These are phyloP conservation scores for Aspergillus bombycis DNA, from an alignment of 2,329 filamentous ascomycete species.

Conservation along the genomic window DNA sequence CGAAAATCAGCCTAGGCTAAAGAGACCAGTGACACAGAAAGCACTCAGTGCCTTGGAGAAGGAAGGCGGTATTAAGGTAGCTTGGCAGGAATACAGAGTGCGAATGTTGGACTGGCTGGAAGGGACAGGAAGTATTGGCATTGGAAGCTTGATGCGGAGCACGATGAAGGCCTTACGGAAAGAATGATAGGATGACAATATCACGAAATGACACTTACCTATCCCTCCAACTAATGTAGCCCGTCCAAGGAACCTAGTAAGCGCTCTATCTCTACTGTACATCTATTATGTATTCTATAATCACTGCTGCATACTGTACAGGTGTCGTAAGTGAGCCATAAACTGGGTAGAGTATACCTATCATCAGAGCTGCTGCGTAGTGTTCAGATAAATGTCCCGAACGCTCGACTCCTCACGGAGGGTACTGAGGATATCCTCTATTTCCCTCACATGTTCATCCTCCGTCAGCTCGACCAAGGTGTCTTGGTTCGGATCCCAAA, in stretches of 20 bases:
- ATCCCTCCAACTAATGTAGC: not conserved
- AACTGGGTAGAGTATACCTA: constrained; percentile 1
- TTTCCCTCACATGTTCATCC: constrained; percentile 56
- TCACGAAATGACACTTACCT: not conserved
- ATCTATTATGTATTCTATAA: not conserved
- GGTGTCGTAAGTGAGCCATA: not conserved
- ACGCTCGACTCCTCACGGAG: constrained; percentile 70
- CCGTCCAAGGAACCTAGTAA: not conserved
- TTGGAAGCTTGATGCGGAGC: constrained; percentile 74
- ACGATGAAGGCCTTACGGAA: constrained; percentile 76
- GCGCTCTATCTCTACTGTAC: not conserved
- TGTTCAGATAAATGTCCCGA: constrained; percentile 78
- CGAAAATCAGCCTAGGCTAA: constrained; percentile 29
- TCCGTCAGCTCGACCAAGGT: constrained; percentile 68
- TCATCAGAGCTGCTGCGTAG: constrained; percentile 31
- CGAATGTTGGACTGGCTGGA: constrained; percentile 72
- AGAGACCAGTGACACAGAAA: constrained; percentile 67
- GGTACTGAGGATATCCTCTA: constrained; percentile 60
- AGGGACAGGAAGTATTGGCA: constrained; percentile 64
- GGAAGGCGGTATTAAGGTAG: constrained; percentile 66
- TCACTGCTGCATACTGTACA: not conserved
- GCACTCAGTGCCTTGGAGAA: constrained; percentile 66
- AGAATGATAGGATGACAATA: constrained; percentile 26
- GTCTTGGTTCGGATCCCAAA: constrained; percentile 83
- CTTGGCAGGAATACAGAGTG: constrained; percentile 75